Percentiles rank a stretch among this genome's conserved stretches.
These are phyloP conservation scores for Eragrostis curvula DNA, from an alignment of 176 grass and related monocot genomes.

Conservation along the genomic window DNA sequence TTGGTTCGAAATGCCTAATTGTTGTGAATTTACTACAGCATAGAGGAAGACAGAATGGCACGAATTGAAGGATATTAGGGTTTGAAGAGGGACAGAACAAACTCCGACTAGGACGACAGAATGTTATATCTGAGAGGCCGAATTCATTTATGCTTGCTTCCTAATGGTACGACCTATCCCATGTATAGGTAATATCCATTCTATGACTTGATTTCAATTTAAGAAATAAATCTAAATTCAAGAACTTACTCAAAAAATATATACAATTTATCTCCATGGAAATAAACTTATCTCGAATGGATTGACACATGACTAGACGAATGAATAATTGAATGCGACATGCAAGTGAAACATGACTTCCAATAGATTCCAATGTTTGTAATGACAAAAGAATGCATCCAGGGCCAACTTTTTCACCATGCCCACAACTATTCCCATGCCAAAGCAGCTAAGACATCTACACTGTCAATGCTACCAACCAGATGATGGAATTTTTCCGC, in stretches of 20 bases:
- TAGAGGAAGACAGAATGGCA: background rate
- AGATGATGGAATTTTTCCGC: background rate
- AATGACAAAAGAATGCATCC: background rate
- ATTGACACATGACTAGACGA: background rate
- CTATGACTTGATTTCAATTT: background rate
- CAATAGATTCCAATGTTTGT: background rate
- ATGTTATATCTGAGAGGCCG: background rate
- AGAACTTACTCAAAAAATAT: background rate
- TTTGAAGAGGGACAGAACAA: background rate
- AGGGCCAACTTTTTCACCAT: background rate
- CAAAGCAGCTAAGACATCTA: background rate
- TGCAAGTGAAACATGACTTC: background rate
- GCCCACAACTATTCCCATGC: background rate
- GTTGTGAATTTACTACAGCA: background rate
- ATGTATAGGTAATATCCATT: background rate
- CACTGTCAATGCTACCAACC: background rate
- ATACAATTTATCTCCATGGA: background rate
- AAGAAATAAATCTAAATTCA: background rate
- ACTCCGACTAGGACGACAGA: background rate
- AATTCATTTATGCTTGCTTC: background rate
- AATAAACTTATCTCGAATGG: background rate
- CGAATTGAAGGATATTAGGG: background rate
- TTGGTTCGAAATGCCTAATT: background rate
- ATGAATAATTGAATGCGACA: background rate
- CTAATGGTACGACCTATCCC: background rate